These are phyloP conservation scores for Pestalotiopsis sp. DNA, from an alignment of 2,329 filamentous ascomycete genomes.

Conservation along the genomic window DNA sequence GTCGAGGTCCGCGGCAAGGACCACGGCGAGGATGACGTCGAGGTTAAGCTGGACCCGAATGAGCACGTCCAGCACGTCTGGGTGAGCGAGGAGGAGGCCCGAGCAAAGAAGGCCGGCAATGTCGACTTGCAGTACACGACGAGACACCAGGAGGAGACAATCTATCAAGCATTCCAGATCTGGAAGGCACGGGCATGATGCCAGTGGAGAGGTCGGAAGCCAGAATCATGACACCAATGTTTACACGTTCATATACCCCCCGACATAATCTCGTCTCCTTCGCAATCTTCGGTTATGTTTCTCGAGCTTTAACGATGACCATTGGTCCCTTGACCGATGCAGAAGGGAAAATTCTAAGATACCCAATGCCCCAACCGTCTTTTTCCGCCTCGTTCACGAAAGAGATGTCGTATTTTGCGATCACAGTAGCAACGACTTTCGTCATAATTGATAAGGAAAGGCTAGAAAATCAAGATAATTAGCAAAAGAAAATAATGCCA, in stretches of 20 bases:
- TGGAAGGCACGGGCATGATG: conserved; percentile 9
- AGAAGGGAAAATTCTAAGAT: conserved; percentile 5
- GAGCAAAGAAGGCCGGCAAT: conserved; percentile 19
- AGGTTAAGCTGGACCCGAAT: conserved; percentile 30
- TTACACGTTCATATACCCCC: background rate
- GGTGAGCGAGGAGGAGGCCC: conserved; percentile 32
- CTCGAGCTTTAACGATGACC: background rate
- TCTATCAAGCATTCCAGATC: conserved; percentile 24
- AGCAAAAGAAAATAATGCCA: background rate
- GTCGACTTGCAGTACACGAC: conserved; percentile 26
- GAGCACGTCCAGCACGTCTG: conserved; percentile 33
- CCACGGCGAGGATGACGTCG: background rate
- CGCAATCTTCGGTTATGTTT: background rate
- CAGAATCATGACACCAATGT: background rate
- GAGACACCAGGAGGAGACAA: conserved; percentile 19
- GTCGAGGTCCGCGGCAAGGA: conserved; percentile 20
- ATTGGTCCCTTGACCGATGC: conserved; percentile 1
- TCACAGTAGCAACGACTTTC: background rate
- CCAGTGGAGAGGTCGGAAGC: background rate
- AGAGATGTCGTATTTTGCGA: background rate
- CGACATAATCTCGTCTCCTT: background rate
- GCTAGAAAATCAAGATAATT: background rate
- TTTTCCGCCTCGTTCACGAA: background rate
- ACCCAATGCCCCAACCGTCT: conserved; percentile 2
- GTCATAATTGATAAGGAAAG: conserved; percentile 5